These are phyloP conservation scores for Hypholoma fasciculare DNA, from an alignment of 768 basidiomycete species.

Conservation along the genomic window DNA sequence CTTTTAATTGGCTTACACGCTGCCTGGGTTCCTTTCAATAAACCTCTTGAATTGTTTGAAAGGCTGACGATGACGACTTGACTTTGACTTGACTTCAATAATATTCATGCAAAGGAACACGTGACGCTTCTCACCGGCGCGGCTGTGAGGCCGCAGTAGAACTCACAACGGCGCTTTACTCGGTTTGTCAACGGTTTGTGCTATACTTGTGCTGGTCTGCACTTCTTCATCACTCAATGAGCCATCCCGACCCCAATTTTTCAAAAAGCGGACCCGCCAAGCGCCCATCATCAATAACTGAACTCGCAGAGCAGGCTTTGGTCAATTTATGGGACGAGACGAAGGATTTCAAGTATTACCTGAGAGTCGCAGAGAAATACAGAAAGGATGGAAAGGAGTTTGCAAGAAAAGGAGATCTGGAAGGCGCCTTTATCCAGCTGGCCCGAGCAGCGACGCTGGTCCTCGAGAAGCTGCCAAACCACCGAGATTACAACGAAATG, in stretches of 20 bases:
- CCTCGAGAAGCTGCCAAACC: constrained; percentile 74
- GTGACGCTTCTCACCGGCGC: too few relatives aligned
- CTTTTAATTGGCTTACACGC: too few relatives aligned
- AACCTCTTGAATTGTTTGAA: too few relatives aligned
- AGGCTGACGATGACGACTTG: too few relatives aligned
- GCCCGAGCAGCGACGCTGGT: constrained; percentile 78
- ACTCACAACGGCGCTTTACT: too few relatives aligned
- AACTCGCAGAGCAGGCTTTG: constrained; percentile 64
- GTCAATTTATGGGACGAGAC: constrained; percentile 55
- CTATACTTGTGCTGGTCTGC: too few relatives aligned
- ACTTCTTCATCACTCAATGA: not conserved
- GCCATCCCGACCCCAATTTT: not conserved
- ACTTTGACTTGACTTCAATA: too few relatives aligned
- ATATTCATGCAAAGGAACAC: too few relatives aligned
- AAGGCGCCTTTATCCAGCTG: constrained; percentile 70
- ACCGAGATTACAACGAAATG: constrained; percentile 60
- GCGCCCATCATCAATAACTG: constrained; percentile 61
- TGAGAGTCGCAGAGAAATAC: constrained; percentile 64
- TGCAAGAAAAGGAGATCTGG: constrained; percentile 54
- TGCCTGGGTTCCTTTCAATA: too few relatives aligned
- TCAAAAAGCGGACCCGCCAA: constrained; percentile 5
- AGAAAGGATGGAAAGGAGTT: constrained; percentile 53
- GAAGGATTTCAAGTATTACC: constrained; percentile 63
- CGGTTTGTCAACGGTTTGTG: too few relatives aligned
- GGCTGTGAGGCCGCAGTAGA: too few relatives aligned